Conservation (phyloP, 768 basidiomycete species). For the Coprinopsis marcescibilis region DNA sequence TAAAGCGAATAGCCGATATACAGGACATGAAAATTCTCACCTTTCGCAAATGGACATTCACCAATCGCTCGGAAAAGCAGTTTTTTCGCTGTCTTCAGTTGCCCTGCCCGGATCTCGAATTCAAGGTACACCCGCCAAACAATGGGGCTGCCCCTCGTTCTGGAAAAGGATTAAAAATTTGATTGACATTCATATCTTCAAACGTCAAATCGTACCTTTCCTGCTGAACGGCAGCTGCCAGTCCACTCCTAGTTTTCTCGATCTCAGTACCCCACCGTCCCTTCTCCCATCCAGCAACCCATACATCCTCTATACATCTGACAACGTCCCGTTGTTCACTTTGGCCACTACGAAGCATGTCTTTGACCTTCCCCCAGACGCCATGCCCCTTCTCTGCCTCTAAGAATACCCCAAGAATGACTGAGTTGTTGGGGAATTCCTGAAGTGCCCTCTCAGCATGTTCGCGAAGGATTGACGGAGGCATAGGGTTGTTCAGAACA, state of each 20-base stretch:
- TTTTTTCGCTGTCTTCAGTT: conserved; percentile 59
- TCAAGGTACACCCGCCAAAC: conserved; percentile 74
- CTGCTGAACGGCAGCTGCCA: conserved; percentile 56
- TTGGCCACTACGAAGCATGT: conserved; percentile 46
- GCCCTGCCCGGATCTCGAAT: conserved; percentile 64
- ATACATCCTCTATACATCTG: conserved; percentile 62
- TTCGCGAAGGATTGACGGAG: conserved; percentile 53
- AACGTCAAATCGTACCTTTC: conserved; percentile 44
- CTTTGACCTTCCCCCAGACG: conserved; percentile 68
- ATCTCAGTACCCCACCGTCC: conserved; percentile 16
- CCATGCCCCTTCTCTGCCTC: conserved; percentile 75
- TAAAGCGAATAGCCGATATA: background rate
- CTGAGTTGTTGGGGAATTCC: conserved; percentile 62
- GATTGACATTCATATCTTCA: conserved; percentile 3
- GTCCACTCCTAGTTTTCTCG: conserved; percentile 62
- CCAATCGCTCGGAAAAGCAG: conserved; percentile 67
- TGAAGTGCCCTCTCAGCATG: conserved; percentile 49
- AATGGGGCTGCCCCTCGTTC: conserved; percentile 59
- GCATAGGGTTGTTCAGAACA: conserved; percentile 49
- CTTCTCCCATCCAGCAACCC: conserved; percentile 69
- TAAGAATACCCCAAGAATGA: conserved; percentile 67
- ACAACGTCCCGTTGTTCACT: conserved; percentile 48
- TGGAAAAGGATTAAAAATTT: conserved; percentile 20
- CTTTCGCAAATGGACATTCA: conserved; percentile 74
- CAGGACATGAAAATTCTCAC: conserved; percentile 28